These are phyloP conservation scores for Colletotrichum destructivum DNA, from an alignment of 2,329 filamentous ascomycete genomes.

Conservation along the genomic window DNA sequence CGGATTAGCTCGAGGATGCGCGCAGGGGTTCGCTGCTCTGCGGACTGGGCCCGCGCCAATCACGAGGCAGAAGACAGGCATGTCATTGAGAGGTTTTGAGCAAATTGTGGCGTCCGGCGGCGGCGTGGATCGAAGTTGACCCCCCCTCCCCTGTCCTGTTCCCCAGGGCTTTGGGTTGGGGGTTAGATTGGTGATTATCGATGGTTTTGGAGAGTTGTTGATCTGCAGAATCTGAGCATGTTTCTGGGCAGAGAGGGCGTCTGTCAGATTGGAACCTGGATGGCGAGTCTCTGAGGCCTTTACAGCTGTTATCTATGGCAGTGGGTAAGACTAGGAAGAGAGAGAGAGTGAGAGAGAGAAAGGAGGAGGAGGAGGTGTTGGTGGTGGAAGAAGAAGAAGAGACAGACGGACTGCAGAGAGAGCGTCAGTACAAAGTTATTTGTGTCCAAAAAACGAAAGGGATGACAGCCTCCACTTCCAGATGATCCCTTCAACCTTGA, in stretches of 20 bases:
- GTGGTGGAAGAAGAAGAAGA: neutral
- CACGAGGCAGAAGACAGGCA: neutral
- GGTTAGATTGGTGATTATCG: no score
- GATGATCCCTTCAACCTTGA: no score
- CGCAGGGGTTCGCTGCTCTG: constrained; percentile 27
- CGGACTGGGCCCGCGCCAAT: constrained; percentile 7
- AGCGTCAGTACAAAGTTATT: neutral
- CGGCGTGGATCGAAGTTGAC: neutral
- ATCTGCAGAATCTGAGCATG: constrained; percentile 16
- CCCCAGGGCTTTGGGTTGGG: neutral
- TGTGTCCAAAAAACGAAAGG: no score
- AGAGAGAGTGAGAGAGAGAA: neutral
- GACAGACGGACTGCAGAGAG: neutral
- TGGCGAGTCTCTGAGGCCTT: neutral
- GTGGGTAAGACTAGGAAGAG: no score
- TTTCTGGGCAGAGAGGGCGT: neutral
- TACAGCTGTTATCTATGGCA: neutral
- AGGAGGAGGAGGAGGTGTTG: neutral
- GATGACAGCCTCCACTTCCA: no score
- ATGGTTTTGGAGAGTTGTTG: neutral
- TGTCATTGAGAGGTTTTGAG: constrained; percentile 63
- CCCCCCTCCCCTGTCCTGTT: neutral
- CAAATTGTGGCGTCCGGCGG: constrained; percentile 57
- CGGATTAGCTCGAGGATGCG: constrained; percentile 37
- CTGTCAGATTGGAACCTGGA: neutral